phyloP scores from a whole-genome alignment of 768 basidiomycete genomes.

The Harrya chromipes region DNA sequence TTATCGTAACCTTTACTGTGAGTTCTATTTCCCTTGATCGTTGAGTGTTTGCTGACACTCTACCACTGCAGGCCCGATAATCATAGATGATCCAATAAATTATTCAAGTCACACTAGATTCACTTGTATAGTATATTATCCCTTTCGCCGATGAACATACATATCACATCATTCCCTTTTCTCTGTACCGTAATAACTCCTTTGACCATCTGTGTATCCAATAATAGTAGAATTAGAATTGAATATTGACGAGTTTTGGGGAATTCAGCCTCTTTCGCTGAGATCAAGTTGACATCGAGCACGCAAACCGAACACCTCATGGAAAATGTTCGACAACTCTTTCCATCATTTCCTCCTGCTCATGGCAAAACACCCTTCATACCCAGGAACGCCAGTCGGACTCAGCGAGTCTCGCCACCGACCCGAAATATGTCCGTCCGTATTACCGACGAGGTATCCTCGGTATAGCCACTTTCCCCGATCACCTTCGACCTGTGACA shows the following conservation, averaged over 20 bases:
- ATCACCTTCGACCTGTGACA: constrained; percentile 56
- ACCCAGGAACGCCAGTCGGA: constrained; percentile 57
- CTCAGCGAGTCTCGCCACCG: constrained; percentile 86
- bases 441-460: constrained; percentile 73
- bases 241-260: too few species aligned
- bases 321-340: too few species aligned
- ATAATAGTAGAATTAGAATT: too few species aligned
- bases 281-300: too few species aligned
- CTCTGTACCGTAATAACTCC: constrained; percentile 7
- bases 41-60: too few species aligned
- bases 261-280: too few species aligned
- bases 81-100: too few species aligned
- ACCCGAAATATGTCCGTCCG: constrained; percentile 70
- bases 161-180: background rate
- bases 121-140: too few species aligned
- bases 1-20: too few species aligned
- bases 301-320: background rate
- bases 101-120: too few species aligned
- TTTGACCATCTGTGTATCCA: constrained; percentile 2
- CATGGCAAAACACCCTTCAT: constrained; percentile 87
- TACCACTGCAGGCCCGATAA: too few species aligned
- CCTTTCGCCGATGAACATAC: background rate
- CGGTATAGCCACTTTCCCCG: constrained; percentile 86
- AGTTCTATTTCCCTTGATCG: too few species aligned
- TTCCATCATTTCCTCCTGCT: constrained; percentile 49